Conservation (phyloP, 345 rosid genomes). For the Eucalyptus virginea region DNA sequence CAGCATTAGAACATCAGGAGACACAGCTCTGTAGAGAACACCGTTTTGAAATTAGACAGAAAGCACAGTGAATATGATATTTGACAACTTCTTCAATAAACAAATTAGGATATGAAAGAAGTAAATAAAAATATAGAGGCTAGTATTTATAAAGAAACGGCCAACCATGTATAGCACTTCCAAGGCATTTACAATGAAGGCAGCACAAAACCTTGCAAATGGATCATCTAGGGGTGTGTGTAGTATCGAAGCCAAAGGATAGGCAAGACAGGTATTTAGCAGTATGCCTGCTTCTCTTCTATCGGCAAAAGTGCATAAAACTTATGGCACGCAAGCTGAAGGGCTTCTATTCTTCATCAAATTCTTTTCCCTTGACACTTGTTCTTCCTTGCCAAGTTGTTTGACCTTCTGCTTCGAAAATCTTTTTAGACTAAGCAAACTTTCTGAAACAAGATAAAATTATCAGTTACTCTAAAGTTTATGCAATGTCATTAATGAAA, state of each 20-base stretch:
- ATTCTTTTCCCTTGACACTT: conserved; percentile 69
- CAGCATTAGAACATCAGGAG: conserved; percentile 74
- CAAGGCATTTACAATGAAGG: conserved; percentile 60
- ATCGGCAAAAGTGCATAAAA: conserved; percentile 64
- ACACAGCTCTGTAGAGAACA: conserved; percentile 74
- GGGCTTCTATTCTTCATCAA: conserved; percentile 50
- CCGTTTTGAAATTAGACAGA: conserved; percentile 32
- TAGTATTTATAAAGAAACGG: neutral
- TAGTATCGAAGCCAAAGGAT: conserved; percentile 73
- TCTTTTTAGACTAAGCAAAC: conserved; percentile 67
- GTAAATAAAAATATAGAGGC: neutral
- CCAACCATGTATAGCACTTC: conserved; percentile 68
- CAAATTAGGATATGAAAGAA: neutral
- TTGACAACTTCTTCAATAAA: neutral
- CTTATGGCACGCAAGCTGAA: conserved; percentile 53
- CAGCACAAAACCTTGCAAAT: conserved; percentile 61
- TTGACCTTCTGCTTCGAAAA: conserved; percentile 72
- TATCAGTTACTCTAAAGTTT: neutral
- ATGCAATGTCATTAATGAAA: neutral
- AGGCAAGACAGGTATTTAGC: conserved; percentile 59
- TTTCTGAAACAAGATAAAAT: conserved; percentile 17
- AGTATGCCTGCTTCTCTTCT: conserved; percentile 50
- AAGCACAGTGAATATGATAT: neutral
- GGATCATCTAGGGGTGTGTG: conserved; percentile 63
- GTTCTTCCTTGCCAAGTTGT: conserved; percentile 71